Base-by-base conservation (phyloP, 352 stramenopile species). In the Globisporangium recalcitrans region DNA sequence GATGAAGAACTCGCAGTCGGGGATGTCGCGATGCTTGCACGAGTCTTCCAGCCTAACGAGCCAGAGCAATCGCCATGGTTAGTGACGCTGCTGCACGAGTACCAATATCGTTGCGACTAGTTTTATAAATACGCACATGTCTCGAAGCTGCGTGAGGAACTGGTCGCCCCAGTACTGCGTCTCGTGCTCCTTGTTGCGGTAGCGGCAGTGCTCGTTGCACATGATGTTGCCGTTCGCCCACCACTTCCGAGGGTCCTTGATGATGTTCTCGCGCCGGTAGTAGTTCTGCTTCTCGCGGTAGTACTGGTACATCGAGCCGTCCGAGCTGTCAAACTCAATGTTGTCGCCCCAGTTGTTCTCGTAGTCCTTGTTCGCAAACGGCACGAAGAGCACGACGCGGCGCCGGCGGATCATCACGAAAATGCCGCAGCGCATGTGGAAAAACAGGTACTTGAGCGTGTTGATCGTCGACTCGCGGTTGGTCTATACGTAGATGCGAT, bases 221-320 rank as follows among this genome's bases (percentile, higher is more conserved):
- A 99, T 98, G 74, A 99, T 99, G 70, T 98, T 98, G 52, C 97
- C 97, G 77, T 99, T 99, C n/a, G 95, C 97, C 97, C 97, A 99
- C 97, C 97, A 99, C 70, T 97, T 95, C 22, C 71, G 86, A 53
- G 89, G 77, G 62, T 95, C 85, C 1, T 65, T 67, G 16, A 95
- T 87, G 63, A 90, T 85, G 65, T 95, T 88, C 60, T 97, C 86
- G 16, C 72, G 75, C 14, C 86, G 82, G 38, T 89, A 87, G 58
- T 91, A 83, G 27, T 80, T 76, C 51, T 85, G 72, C 63, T 96
- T 97, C 57, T 94, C 82, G 24, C 74, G 75, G 71, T 98, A 98
- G 71, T 99, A 99, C 22, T 86, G 78, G 52, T 92, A 84, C 64
- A 98, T 76, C 13, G 82, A 88, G 44, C 86, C 87, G 69, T 97